phyloP scores from a whole-genome alignment of 768 basidiomycete genomes.

The Pulveroboletus ravenelii region DNA sequence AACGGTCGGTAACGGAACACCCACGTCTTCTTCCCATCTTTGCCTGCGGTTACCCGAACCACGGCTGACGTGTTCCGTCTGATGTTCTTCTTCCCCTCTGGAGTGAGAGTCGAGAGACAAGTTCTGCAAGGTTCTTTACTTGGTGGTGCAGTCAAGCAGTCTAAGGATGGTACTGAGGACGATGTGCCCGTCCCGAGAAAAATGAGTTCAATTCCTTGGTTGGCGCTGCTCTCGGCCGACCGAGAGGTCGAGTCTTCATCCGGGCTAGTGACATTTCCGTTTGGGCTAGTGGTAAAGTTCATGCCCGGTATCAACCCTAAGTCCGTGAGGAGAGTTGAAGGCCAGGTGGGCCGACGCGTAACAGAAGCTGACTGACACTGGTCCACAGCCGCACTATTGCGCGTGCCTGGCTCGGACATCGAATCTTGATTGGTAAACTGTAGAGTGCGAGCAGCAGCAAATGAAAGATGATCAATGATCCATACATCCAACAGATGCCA shows the following conservation, averaged over 20 bases:
- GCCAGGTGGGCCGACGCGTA: not conserved
- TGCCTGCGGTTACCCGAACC: slow-evolving; percentile 41
- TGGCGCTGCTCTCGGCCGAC: not conserved
- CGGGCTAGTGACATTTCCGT: not conserved
- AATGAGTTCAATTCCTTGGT: slow-evolving; percentile 53
- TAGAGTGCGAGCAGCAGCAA: too few relatives aligned
- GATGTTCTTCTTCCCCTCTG: slow-evolving; percentile 77
- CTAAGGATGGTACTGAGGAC: slow-evolving; percentile 60
- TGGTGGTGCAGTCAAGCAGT: slow-evolving; percentile 71
- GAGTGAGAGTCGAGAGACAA: slow-evolving; percentile 61
- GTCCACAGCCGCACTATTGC: too few relatives aligned
- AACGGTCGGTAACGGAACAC: slow-evolving; percentile 18
- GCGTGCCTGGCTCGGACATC: too few relatives aligned
- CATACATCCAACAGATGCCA: too few relatives aligned
- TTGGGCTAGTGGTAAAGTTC: not conserved
- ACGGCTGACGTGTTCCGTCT: slow-evolving; percentile 79
- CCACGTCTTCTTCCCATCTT: slow-evolving; percentile 45
- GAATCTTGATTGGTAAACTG: too few relatives aligned
- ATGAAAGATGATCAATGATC: too few relatives aligned
- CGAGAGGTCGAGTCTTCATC: not conserved
- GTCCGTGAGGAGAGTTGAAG: not conserved
- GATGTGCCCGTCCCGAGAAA: slow-evolving; percentile 85
- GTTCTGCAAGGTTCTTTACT: slow-evolving; percentile 50
- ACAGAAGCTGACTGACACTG: too few relatives aligned
- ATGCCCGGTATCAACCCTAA: not conserved